phyloP scores from a whole-genome alignment of 2,329 filamentous ascomycete genomes.

The Zasmidium cellare region DNA sequence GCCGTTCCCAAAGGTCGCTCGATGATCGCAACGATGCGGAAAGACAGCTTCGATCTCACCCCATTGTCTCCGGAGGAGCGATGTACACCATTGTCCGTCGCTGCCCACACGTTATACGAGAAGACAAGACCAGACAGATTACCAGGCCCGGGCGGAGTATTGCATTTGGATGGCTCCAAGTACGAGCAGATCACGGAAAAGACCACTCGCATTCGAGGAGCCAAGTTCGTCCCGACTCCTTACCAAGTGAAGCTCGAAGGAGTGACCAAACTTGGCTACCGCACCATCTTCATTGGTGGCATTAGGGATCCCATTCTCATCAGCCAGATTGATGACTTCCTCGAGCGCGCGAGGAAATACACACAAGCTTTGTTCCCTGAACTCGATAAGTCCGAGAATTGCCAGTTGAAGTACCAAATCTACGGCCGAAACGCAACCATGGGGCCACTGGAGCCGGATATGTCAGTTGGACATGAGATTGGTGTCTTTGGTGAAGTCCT shows the following conservation, averaged over 20 bases:
- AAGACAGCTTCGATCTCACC: constrained; percentile 51
- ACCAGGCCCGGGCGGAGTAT: constrained; percentile 50
- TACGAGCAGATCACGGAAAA: constrained; percentile 7
- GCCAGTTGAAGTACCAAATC: constrained; percentile 2
- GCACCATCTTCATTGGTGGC: constrained; percentile 20
- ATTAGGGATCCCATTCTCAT: constrained; percentile 22
- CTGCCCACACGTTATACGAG: constrained; percentile 57
- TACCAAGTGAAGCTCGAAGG: constrained; percentile 25
- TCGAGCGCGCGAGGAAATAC: constrained; percentile 19
- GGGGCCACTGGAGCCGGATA: constrained; percentile 4
- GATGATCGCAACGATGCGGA: constrained; percentile 32
- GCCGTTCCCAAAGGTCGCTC: constrained; percentile 46
- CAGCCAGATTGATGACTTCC: constrained; percentile 22
- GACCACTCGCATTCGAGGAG: constrained; percentile 1
- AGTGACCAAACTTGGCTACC: constrained; percentile 13
- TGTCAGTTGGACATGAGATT: constrained; percentile 2
- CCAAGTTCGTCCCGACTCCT: background rate
- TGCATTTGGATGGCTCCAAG: constrained; percentile 3
- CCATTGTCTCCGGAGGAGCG: constrained; percentile 41
- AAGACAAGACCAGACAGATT: constrained; percentile 55
- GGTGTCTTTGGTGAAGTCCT: constrained; percentile 4
- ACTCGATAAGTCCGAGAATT: constrained; percentile 1
- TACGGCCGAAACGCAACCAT: constrained; percentile 8
- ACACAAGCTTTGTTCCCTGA: constrained; percentile 3
- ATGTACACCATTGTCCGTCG: constrained; percentile 53